phyloP scores from a whole-genome alignment of 2,329 filamentous ascomycete species.

The Aspergillus sp. region DNA sequence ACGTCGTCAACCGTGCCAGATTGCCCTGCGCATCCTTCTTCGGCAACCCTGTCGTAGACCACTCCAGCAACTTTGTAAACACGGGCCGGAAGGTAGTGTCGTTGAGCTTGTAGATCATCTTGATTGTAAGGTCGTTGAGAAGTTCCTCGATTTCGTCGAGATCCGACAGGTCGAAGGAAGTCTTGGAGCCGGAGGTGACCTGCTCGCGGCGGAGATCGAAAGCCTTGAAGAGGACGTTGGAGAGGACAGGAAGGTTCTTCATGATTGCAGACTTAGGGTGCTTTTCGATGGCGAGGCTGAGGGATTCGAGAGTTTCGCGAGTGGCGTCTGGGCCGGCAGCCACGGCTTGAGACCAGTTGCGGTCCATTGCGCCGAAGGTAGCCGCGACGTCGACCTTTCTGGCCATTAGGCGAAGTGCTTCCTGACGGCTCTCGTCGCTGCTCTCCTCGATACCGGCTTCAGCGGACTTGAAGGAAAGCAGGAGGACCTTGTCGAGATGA shows the following conservation, averaged over 20 bases:
- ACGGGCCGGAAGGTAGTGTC: slow-evolving; percentile 88
- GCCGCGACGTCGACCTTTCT: slow-evolving; percentile 69
- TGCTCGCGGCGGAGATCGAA: slow-evolving; percentile 45
- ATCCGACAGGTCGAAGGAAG: slow-evolving; percentile 41
- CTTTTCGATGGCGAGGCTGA: slow-evolving; percentile 66
- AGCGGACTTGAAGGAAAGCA: slow-evolving; percentile 66
- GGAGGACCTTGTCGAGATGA: slow-evolving; percentile 65
- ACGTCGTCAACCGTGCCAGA: slow-evolving; percentile 60
- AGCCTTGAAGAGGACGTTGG: slow-evolving; percentile 50
- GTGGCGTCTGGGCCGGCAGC: slow-evolving; percentile 57
- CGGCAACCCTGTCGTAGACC: slow-evolving; percentile 57
- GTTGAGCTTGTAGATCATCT: slow-evolving; percentile 95
- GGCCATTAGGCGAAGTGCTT: slow-evolving; percentile 68
- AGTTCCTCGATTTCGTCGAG: slow-evolving; percentile 55
- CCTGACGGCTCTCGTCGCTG: slow-evolving; percentile 57
- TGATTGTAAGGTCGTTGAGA: slow-evolving; percentile 65
- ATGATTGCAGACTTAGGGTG: slow-evolving; percentile 72
- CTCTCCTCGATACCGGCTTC: slow-evolving; percentile 54
- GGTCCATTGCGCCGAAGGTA: slow-evolving; percentile 65
- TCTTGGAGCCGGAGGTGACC: slow-evolving; percentile 19
- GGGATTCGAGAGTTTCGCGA: slow-evolving; percentile 61
- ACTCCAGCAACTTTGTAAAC: slow-evolving; percentile 79
- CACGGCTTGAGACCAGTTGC: slow-evolving; percentile 63
- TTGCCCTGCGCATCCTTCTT: slow-evolving; percentile 56
- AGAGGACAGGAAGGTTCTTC: slow-evolving; percentile 66